Percentiles rank a stretch among this genome's conserved stretches.
Evolutionary conservation across 805 yeast genomes (phyloP).

Genomic region (Monosporozyma solicola): DNA sequence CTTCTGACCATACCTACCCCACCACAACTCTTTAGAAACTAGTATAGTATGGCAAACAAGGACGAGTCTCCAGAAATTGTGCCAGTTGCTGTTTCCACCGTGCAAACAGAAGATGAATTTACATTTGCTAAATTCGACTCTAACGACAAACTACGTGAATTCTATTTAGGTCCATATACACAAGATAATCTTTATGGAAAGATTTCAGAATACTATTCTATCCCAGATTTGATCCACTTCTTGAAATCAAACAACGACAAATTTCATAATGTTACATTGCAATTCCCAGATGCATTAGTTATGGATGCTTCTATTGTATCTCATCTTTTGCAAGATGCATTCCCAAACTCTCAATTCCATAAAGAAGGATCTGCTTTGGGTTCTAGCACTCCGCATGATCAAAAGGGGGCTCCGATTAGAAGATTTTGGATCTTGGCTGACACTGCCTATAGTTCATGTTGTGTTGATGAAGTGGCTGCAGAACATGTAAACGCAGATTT

Average conservation of each 20-base stretch:
- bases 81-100: constrained; percentile 70
- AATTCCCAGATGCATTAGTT: constrained; percentile 78
- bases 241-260: constrained; percentile 29
- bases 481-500: constrained; percentile 81
- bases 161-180: constrained; percentile 22
- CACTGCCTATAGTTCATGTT: constrained; percentile 90
- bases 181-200: constrained; percentile 24
- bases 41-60: neutral
- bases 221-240: constrained; percentile 38
- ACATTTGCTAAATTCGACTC: constrained; percentile 37
- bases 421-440: constrained; percentile 83
- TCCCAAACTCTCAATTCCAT: constrained; percentile 8
- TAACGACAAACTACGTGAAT: constrained; percentile 18
- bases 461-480: constrained; percentile 95
- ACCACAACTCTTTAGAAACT: neutral
- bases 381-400: neutral
- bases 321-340: constrained; percentile 39
- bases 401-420: constrained; percentile 13
- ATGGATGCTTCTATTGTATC: constrained; percentile 70
- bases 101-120: constrained; percentile 54
- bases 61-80: constrained; percentile 13
- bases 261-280: constrained; percentile 60
- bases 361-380: neutral
- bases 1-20: neutral
- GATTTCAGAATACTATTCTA: constrained; percentile 45